Percentiles rank a stretch among this genome's conserved stretches.
Evolutionary conservation across 768 basidiomycete species (phyloP).

Genomic region (Russula abietina): DNA sequence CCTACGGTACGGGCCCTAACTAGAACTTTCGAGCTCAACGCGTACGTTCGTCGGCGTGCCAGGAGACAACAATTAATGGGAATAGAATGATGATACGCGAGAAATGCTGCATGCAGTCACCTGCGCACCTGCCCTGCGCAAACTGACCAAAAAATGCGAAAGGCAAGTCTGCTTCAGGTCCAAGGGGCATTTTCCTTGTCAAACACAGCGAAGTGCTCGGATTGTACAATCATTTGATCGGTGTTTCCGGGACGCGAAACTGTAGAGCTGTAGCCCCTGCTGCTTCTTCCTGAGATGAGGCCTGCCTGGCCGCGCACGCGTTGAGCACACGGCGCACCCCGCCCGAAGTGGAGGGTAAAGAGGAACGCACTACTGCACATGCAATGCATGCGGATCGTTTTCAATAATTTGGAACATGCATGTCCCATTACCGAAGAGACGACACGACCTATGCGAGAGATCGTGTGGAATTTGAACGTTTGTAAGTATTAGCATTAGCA

Average conservation of each 20-base stretch:
- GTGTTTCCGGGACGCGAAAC: too few species aligned
- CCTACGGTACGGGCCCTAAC: not conserved
- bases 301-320: too few species aligned
- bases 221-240: too few species aligned
- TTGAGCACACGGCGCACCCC: not conserved
- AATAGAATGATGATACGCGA: not conserved
- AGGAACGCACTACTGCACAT: not conserved
- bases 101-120: not conserved
- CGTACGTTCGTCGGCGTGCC: too few species aligned
- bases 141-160: not conserved
- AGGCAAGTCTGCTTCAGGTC: slow-evolving; percentile 6
- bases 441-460: not conserved
- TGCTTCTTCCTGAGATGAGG: too few species aligned
- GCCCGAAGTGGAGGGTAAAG: not conserved
- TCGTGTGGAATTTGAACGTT: not conserved
- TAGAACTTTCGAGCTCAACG: not conserved
- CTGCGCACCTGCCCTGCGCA: not conserved
- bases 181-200: not conserved
- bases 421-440: not conserved
- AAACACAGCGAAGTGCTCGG: slow-evolving; percentile 17
- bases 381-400: slow-evolving; percentile 4
- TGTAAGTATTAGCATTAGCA: not conserved
- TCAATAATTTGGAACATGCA: not conserved
- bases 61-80: too few species aligned
- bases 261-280: too few species aligned